Evolutionary conservation across 148 eudicot genomes (phyloP).

Genomic region (Polygonum maritimum): DNA sequence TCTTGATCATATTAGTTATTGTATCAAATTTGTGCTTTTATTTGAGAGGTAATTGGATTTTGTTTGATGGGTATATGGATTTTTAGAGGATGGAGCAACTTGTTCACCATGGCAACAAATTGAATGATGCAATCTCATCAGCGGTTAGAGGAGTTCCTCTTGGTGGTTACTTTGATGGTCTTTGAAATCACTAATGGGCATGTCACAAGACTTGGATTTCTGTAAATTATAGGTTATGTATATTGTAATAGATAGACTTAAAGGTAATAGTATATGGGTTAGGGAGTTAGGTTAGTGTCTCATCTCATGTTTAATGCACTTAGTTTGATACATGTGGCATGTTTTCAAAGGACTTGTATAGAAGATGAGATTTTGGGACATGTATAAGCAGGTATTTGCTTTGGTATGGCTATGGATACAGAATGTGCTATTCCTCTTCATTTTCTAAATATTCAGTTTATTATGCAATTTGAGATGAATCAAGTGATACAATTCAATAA

Average conservation of each 20-base stretch:
- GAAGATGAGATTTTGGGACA: background rate
- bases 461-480: background rate
- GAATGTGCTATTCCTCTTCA: background rate
- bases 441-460: background rate
- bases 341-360: background rate
- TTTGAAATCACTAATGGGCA: constrained; percentile 8
- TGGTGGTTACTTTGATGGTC: constrained; percentile 66
- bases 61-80: background rate
- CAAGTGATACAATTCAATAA: no score
- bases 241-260: background rate
- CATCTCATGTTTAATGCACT: background rate
- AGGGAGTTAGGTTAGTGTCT: background rate
- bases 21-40: background rate
- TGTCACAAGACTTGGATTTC: background rate
- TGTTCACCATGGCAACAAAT: constrained; percentile 36
- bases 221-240: background rate
- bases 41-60: background rate
- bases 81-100: constrained; percentile 68
- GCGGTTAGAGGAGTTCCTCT: constrained; percentile 55
- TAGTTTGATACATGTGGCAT: background rate
- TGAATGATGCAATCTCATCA: constrained; percentile 71
- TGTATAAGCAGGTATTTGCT: background rate
- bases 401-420: background rate
- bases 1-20: background rate
- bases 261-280: background rate